Evolutionary conservation across 148 eudicot genomes (phyloP), one percentile per base, ranked within the genome.

Genomic region (Heliamphora exappendiculata): DNA sequence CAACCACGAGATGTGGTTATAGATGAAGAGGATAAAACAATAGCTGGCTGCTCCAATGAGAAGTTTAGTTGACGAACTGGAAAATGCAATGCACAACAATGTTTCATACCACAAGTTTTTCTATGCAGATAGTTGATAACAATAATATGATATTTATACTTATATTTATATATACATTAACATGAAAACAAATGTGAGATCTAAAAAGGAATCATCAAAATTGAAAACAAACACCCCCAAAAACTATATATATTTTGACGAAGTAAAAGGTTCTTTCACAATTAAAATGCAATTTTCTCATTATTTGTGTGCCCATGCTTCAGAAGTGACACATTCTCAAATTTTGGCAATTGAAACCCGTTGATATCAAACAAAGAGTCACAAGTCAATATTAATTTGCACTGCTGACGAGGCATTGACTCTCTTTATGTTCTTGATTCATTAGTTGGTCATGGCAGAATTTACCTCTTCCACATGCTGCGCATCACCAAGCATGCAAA

Each of bases 401-500:
- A 1, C 41, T 2, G 4, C n/a, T n/a, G n/a, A n/a, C n/a, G n/a
- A n/a, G n/a, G n/a, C n/a, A n/a, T n/a, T 24, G 8, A 5, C 24
- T 20, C 29, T 26, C 10, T 65, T 5, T 64, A 1, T 7, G 2
- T 8, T 60, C 17, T 49, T 63, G 31, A 51, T 28, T 16, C 24
- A 42, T 14, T 37, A 72, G n/a, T 37, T 37, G 37, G 1, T 37
- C 19, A 39, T 14, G 24, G 12, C 6, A 60, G 41, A 20, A 44
- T 22, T n/a, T 87, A 91, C 96, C 91, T 88, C 93, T 77, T 86
- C 96, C 26, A 91, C 93, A 26, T 91, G 96, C 73, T 89, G 96
- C 4, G 96, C 96, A 88, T 91, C 96, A 16, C 96, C 96, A 76
- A 91, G 96, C 96, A 91, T 89, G 83, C 96, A 91, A 57, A 91